Base-by-base conservation (phyloP, 1,139 yeast genomes). In the Saccharomyces hybrid region DNA sequence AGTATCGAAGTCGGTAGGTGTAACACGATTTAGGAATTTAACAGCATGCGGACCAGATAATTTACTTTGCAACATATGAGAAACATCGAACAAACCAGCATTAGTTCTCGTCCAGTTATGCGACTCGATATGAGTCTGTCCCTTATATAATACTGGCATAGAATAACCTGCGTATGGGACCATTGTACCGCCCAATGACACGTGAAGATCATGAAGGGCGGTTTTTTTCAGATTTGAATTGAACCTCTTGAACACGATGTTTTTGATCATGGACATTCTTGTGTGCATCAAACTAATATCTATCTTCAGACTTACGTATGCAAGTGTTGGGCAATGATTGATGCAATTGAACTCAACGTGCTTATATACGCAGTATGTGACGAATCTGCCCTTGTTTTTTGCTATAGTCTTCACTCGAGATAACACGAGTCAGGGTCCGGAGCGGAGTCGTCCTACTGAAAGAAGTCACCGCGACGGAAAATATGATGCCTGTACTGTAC, bases 121-220 rank as follows among this genome's bases (percentile, higher is more conserved):
- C 1, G 97, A 90, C 58, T 90, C 96, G 50, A 89, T 83, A 70
- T 91, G 98, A 3, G 89, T 73, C 71, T 88, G 96, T 23, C 78
- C 83, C 62, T 82, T 79, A 75, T 91, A 93, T 50, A 89, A 73
- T 11, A 93, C 91, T 1, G 99, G 99, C 98, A 93, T 91, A 52
- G 85, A 82, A 68, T 81, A 93, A 16, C 97, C 97, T 28, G 98
- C 98, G 72, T 88, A 93, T 47, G 93, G 95, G 2, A 90, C 98
- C 86, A 93, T 85, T 58, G 88, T 90, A 13, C 91, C 99, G 5
- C 91, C 93, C 51, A 83, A 75, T 57, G 81, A 80, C 41, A 86
- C 75, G 69, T 93, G 98, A 46, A 90, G 78, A 58, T 86, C 90
- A 68, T 86, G 81, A 51, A 93, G 78, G 3, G 98, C 95, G 1